Evolutionary conservation across 352 stramenopile species (phyloP), one percentile per base, ranked within the genome.

Genomic region (Phytophthora tentaculata): DNA sequence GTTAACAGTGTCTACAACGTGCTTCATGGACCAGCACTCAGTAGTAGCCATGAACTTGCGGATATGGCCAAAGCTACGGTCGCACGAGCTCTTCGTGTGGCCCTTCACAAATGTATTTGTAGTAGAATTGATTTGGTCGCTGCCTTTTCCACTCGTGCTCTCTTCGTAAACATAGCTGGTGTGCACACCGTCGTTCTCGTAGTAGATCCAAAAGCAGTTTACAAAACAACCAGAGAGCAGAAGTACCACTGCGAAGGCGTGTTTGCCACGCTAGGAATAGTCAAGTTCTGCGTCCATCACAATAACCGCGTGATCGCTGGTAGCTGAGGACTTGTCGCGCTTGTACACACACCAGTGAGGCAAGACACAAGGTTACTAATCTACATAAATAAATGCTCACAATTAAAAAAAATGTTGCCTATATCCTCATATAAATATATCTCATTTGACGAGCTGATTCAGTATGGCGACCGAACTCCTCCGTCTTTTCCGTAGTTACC

Each of bases 281-380:
- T 66, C 14, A 67, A 13, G 9, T 76, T 76, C 26, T 72, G 57
- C 9, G 52, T 72, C 68, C 39, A 76, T 72, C 8, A 69, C 56
- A 10, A 69, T 28, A 2, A 66, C 57, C 1, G 49, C 57, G 22
- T 64, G 22, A 20, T 64, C 56, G 9, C 16, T 24, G 28, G 28
- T 32, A n/a, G n/a, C n/a, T 2, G n/a, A 66, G 23, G n/a, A n/a
- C n/a, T n/a, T n/a, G 19, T 74, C 61, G 0, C 26, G 41, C 24
- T 57, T 62, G 44, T 74, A 71, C 37, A 67, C 56, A 0, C 35
- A 26, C 13, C 60, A 69, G n/a, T 17, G 35, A 29, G 10, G 0
- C 35, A 17, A 43, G n/a, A 43, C 35, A 43, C 9, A n/a, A 61
- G 23, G 41, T 39, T 56, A 61, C 3, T 41, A 67, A 29, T 45